Base-by-base conservation (phyloP, 2,329 filamentous ascomycete genomes). In the Plectosphaerella cucumerina region DNA sequence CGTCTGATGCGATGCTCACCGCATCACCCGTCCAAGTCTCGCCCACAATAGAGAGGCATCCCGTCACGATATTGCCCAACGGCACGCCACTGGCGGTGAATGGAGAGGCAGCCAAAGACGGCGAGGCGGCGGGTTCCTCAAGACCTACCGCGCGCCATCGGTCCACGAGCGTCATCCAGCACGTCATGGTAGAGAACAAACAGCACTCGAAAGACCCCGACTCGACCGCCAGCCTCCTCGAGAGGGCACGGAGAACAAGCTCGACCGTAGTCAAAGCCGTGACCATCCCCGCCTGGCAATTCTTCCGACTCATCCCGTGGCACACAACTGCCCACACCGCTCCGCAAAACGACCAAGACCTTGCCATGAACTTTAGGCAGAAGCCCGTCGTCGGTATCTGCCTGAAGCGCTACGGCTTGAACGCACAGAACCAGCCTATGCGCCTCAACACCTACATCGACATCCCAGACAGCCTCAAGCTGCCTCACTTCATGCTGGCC, bases 231-330 rank as follows among this genome's bases (percentile, higher is more conserved):
- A 71, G 65, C 14, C 61, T 77, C 26, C 64, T 74, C 39, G 70
- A 73, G 54, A 72, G 65, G 65, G 70, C 58, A 67, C 73, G 60
- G 66, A 65, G 58, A 64, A 76, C 63, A 67, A 74, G 59, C 10
- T 80, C 78, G 12, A 76, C 72, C 2, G 74, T 77, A 51, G 76
- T 72, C 58, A 96, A 93, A 63, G 92, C 96, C 60, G 88, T 97
- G 14, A 86, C 93, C 52, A 96, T 97, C 74, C 93, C 93, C 35
- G 94, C 94, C 2, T 97, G 92, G 91, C 93, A 97, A 62, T 96
- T 97, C 63, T 97, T 97, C 70, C 90, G 89, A 62, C 74, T 97
- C 22, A 90, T 97, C 60, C 92, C 92, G 23, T 97, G 92, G 92
- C 91, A 96, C 64, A 90, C 90, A 2, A 65, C 78, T 4, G 69